Conservation (phyloP, 306 rosid genomes). For the Mucuna pruriens region DNA sequence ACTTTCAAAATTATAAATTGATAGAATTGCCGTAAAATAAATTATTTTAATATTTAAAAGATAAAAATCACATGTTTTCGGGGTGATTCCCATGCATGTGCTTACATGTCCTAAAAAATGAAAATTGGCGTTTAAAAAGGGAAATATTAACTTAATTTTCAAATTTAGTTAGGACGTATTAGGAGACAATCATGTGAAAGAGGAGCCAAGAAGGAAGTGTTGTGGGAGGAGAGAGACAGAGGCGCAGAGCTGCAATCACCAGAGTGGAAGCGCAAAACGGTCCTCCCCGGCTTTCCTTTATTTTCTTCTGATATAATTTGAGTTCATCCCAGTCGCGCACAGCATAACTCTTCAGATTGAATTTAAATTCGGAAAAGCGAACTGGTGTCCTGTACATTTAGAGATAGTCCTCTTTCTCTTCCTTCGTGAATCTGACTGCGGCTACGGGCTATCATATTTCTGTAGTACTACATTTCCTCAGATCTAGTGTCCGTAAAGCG, state of each 20-base stretch:
- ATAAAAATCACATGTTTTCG: background rate
- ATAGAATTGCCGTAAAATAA: no score
- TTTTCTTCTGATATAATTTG: background rate
- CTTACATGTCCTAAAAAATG: background rate
- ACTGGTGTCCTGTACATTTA: background rate
- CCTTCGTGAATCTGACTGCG: conserved; percentile 14
- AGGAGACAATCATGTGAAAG: conserved; percentile 32
- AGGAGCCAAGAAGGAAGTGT: conserved; percentile 28
- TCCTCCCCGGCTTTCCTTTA: conserved; percentile 41
- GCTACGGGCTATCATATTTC: background rate
- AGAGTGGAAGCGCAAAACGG: conserved; percentile 21
- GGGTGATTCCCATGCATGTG: background rate
- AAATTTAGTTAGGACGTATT: background rate
- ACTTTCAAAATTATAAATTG: background rate
- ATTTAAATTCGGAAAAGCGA: conserved; percentile 13
- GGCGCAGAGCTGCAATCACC: background rate
- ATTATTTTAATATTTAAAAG: background rate
- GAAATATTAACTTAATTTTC: background rate
- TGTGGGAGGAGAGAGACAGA: conserved; percentile 40
- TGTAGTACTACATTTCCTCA: background rate
- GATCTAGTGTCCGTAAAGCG: conserved; percentile 38
- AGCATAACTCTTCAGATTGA: background rate
- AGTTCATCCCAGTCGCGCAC: background rate
- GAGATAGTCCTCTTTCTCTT: background rate
- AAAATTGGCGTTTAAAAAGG: background rate